These are phyloP conservation scores for Borovskyia barvae DNA, from an alignment of 208 protist species.

Conservation along the genomic window DNA sequence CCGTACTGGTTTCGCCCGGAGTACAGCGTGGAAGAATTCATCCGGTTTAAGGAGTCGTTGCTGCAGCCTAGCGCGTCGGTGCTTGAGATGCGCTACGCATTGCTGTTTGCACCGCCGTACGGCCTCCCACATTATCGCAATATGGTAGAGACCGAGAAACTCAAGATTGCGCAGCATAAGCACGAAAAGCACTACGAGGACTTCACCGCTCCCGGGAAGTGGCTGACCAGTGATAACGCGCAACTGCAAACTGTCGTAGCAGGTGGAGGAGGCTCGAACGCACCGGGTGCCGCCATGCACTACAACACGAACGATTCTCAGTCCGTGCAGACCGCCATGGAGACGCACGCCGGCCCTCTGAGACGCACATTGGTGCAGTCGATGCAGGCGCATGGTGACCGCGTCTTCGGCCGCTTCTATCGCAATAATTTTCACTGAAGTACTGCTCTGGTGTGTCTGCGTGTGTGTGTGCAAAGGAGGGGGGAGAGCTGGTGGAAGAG, in stretches of 20 bases:
- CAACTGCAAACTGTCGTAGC: constrained; percentile 76
- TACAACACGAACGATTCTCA: constrained; percentile 47
- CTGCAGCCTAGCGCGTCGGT: constrained; percentile 81
- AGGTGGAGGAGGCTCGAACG: constrained; percentile 58
- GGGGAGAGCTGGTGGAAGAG: no score
- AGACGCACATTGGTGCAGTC: constrained; percentile 51
- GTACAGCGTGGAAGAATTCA: constrained; percentile 90
- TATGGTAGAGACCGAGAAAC: constrained; percentile 83
- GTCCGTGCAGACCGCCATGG: constrained; percentile 49
- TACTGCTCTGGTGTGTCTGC: no score
- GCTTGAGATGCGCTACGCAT: constrained; percentile 86
- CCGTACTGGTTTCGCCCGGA: constrained; percentile 85
- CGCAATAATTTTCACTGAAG: constrained; percentile 77
- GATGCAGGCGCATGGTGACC: constrained; percentile 79
- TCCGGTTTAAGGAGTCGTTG: constrained; percentile 87
- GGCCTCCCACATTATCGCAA: constrained; percentile 70
- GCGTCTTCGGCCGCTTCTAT: constrained; percentile 81
- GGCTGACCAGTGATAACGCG: constrained; percentile 76
- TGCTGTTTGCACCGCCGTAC: constrained; percentile 61
- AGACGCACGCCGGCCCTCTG: constrained; percentile 68
- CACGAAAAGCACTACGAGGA: constrained; percentile 89
- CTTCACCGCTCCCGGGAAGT: constrained; percentile 76
- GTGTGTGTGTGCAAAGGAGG: no score
- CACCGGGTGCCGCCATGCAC: constrained; percentile 69
- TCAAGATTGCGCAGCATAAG: constrained; percentile 87